Base-by-base conservation (phyloP, 805 yeast genomes). In the Lipomyces anomalus region DNA sequence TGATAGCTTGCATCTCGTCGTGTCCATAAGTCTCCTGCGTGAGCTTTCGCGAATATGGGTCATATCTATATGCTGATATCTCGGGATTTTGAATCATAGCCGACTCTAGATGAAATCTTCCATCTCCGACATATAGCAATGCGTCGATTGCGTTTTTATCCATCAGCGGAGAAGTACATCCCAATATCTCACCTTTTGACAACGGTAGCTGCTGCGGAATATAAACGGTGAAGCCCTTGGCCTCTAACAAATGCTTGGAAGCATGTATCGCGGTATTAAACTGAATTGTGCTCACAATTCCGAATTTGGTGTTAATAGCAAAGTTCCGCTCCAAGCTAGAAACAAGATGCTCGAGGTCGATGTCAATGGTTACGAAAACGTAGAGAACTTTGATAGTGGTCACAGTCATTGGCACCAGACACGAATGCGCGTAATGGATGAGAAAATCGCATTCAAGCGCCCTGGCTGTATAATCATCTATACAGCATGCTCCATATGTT, bases 71-170 rank as follows among this genome's bases (percentile, higher is more conserved):
- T 0, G 97, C 97, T 0, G 94, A 94, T 16, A 90, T 75, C 3
- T 78, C 78, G 0, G 98, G 98, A 61, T 92, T 92, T 64, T 89
- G 97, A 45, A 92, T 92, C 97, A 92, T 90, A 4, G 97, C 87
- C 42, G 90, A 79, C 62, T 92, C 98, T 36, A 92, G 69, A 65
- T 92, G 98, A 67, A 92, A 92, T 41, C 98, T 69, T 11, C 98
- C 98, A 65, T 92, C 98, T 28, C 98, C 98, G 20, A 92, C 72
- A 59, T 90, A 92, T 2, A 92, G 74, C 82, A 89, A 86, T 0
- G 89, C 94, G 20, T 74, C 70, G 0, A 53, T 32, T 22, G 49
- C 48, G 18, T 22, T 11, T 21, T 38, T 35, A 53, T 81, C 81
- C 35, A 92, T 66, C 49, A 84, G 69, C 22, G 95, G 90, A 1